These are phyloP conservation scores for Tylopilus cervinicoccineus DNA, from an alignment of 768 basidiomycete species.

Conservation along the genomic window DNA sequence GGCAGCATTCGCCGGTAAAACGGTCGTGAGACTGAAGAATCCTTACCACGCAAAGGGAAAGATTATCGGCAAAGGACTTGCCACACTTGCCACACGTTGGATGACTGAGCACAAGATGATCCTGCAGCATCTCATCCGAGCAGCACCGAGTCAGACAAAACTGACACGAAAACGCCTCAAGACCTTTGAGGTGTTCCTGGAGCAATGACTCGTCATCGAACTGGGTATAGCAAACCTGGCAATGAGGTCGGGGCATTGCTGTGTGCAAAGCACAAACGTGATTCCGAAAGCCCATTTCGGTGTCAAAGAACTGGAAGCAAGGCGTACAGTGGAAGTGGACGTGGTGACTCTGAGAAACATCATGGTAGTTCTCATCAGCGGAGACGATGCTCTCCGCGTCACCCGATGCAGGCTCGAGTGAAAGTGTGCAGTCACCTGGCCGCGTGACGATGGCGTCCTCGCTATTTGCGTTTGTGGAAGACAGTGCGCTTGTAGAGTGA, in stretches of 20 bases:
- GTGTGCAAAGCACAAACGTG: slow-evolving; percentile 16
- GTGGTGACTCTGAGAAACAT: neutral
- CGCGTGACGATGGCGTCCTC: neutral
- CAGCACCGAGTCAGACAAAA: slow-evolving; percentile 20
- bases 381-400: slow-evolving; percentile 1
- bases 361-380: neutral
- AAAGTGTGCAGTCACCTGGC: neutral
- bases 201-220: slow-evolving; percentile 19
- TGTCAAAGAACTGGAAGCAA: slow-evolving; percentile 17
- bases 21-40: neutral
- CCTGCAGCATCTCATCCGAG: slow-evolving; percentile 23
- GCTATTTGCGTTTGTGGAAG: neutral
- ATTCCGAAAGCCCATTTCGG: neutral
- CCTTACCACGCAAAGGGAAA: slow-evolving; percentile 21
- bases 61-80: slow-evolving; percentile 16
- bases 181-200: slow-evolving; percentile 16
- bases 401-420: neutral
- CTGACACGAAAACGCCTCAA: slow-evolving; percentile 15
- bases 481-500: neutral
- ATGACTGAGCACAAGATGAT: slow-evolving; percentile 21
- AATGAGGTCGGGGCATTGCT: slow-evolving; percentile 15
- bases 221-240: slow-evolving; percentile 19
- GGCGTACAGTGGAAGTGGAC: slow-evolving; percentile 9
- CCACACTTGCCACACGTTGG: slow-evolving; percentile 23
- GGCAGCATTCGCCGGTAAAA: neutral